Percentiles rank a stretch among this genome's conserved stretches.
Conservation (phyloP, 83 land plant species). For the Picea abies region DNA sequence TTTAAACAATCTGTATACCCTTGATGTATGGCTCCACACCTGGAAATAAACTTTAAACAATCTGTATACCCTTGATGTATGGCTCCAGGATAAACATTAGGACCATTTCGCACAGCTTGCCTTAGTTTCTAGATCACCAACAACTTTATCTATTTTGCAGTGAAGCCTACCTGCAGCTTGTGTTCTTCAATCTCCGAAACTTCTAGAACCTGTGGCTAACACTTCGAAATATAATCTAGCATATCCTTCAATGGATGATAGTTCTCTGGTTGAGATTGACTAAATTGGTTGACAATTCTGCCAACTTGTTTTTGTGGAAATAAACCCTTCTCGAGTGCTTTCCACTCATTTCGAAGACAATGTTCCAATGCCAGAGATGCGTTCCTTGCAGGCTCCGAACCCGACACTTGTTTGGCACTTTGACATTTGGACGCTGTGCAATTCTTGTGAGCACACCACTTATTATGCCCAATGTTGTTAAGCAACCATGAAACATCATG, state of each 20-base stretch:
- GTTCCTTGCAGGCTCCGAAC: too few species aligned
- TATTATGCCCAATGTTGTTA: too few species aligned
- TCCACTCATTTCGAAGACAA: too few species aligned
- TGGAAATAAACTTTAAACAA: too few species aligned
- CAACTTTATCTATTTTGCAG: too few species aligned
- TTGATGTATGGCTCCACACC: conserved; percentile 67
- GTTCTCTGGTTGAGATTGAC: conserved; percentile 16
- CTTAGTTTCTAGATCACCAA: conserved; percentile 38
- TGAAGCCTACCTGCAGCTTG: neutral
- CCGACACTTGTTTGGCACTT: too few species aligned
- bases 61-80: conserved; percentile 29
- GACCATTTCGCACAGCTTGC: conserved; percentile 75
- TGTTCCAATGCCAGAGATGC: too few species aligned
- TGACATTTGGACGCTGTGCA: too few species aligned
- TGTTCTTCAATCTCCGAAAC: conserved; percentile 43
- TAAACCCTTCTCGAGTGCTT: conserved; percentile 40
- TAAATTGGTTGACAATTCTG: conserved; percentile 4
- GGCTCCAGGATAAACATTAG: conserved; percentile 89
- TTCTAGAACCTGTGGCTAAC: conserved; percentile 58
- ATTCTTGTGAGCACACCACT: too few species aligned
- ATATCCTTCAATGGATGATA: conserved; percentile 67
- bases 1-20: too few species aligned
- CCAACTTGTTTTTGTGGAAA: conserved; percentile 40
- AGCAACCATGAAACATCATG: too few species aligned
- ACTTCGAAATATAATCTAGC: conserved; percentile 60